Conservation (phyloP, 768 basidiomycete species). For the Hebeloma cylindrosporum region DNA sequence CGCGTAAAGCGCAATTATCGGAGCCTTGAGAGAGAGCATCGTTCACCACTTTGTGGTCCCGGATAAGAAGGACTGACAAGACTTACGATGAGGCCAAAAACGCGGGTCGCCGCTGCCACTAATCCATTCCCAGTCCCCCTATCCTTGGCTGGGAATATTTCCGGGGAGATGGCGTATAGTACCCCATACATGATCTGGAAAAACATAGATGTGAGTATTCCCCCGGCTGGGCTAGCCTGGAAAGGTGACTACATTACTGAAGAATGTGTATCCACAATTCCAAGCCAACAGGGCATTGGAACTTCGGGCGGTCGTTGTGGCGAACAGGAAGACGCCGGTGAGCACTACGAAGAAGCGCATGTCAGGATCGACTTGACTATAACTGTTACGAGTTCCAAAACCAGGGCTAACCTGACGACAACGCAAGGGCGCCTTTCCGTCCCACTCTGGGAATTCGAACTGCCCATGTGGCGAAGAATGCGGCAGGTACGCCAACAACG, state of each 20-base stretch:
- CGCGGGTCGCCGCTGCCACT: slow-evolving; percentile 54
- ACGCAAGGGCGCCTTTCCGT: slow-evolving; percentile 64
- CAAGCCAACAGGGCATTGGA: slow-evolving; percentile 69
- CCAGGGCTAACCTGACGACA: slow-evolving; percentile 66
- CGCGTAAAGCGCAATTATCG: slow-evolving; percentile 70
- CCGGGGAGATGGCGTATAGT: slow-evolving; percentile 64
- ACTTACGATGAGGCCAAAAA: slow-evolving; percentile 70
- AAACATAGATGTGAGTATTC: neutral
- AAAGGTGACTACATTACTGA: slow-evolving; percentile 48
- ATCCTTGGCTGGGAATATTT: slow-evolving; percentile 70
- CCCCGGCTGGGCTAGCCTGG: too few relatives aligned
- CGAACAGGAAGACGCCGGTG: slow-evolving; percentile 73
- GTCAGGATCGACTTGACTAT: too few relatives aligned
- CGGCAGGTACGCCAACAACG: slow-evolving; percentile 65
- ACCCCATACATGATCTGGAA: slow-evolving; percentile 72
- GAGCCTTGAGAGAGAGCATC: slow-evolving; percentile 46
- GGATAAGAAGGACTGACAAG: neutral
- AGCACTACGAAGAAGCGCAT: slow-evolving; percentile 57
- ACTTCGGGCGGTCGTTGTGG: slow-evolving; percentile 66
- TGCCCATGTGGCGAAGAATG: slow-evolving; percentile 65
- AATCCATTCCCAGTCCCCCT: slow-evolving; percentile 74
- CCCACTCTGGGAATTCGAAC: slow-evolving; percentile 66
- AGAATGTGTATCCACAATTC: slow-evolving; percentile 72
- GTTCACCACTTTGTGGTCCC: neutral
- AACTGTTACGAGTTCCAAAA: too few relatives aligned